These are phyloP conservation scores for Neofusicoccum parvum DNA, from an alignment of 2,329 filamentous ascomycete species.

Conservation along the genomic window DNA sequence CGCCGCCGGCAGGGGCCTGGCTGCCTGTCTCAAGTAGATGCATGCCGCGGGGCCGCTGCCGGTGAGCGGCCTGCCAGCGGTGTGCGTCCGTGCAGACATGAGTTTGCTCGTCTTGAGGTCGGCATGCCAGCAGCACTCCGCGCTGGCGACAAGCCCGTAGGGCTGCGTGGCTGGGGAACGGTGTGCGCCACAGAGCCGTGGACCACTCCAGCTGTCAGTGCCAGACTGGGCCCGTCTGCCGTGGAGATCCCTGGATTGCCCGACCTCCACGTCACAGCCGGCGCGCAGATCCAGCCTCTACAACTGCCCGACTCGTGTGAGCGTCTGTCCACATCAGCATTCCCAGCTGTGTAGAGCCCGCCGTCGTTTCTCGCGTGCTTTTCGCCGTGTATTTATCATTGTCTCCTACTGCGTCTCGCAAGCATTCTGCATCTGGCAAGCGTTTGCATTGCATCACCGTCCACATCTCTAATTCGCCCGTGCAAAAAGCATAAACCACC, in stretches of 20 bases:
- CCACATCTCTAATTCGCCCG: conserved; percentile 1
- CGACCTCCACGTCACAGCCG: conserved; percentile 11
- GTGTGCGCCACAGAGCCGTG: background rate
- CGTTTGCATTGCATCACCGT: conserved; percentile 8
- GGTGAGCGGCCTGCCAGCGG: too few species aligned
- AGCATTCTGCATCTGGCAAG: conserved; percentile 15
- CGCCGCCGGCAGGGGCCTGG: background rate
- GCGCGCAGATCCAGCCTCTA: background rate
- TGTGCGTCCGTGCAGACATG: too few species aligned
- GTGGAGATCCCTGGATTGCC: background rate
- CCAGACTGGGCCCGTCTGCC: too few species aligned
- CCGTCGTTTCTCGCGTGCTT: conserved; percentile 9
- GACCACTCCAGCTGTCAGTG: too few species aligned
- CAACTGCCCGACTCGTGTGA: background rate
- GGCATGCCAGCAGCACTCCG: too few species aligned
- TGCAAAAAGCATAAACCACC: background rate
- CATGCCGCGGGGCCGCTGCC: background rate
- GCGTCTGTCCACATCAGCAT: conserved; percentile 13
- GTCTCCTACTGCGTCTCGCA: background rate
- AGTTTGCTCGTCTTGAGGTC: too few species aligned
- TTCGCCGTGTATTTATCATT: background rate
- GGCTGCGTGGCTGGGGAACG: background rate
- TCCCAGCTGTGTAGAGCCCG: background rate
- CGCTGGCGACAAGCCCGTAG: background rate
- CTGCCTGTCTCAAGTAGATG: conserved; percentile 1